Evolutionary conservation across 108 stramenopile genomes (phyloP).

Genomic region (Conticribra weissflogii): DNA sequence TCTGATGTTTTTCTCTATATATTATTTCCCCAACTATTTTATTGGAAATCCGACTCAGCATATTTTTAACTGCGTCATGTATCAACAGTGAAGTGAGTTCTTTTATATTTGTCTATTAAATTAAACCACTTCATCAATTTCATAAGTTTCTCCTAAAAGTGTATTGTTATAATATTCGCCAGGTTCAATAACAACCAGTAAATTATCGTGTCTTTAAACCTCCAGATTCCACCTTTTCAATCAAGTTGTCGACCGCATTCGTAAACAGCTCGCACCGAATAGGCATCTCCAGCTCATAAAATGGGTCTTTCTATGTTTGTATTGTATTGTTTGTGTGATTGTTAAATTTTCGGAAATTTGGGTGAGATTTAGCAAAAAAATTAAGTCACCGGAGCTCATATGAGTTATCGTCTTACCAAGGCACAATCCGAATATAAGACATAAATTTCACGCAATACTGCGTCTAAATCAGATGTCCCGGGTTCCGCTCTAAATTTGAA

Average conservation of each 20-base stretch:
- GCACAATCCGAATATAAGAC: conserved; percentile 85
- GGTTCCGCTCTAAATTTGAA: conserved; percentile 62
- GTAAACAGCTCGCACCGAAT: conserved; percentile 86
- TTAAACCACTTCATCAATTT: too few species aligned
- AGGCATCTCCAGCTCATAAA: conserved; percentile 92
- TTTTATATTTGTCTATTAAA: too few species aligned
- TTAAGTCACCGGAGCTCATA: background rate
- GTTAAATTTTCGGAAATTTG: too few species aligned
- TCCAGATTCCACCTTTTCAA: conserved; percentile 27
- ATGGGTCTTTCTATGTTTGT: conserved; percentile 73
- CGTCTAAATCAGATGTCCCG: conserved; percentile 63
- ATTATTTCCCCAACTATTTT: too few species aligned
- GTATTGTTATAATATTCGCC: background rate
- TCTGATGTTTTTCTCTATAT: too few species aligned
- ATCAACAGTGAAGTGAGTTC: too few species aligned
- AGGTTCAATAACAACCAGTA: background rate
- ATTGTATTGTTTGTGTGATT: background rate
- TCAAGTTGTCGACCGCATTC: conserved; percentile 73
- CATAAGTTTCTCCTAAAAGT: conserved; percentile 5
- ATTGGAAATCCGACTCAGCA: too few species aligned
- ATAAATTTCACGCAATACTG: conserved; percentile 78
- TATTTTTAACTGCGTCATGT: too few species aligned
- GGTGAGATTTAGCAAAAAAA: too few species aligned
- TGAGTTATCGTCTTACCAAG: conserved; percentile 30
- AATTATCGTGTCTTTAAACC: background rate